A percentile compares a stretch with the other conserved stretches of the same genome.
Conservation (phyloP, 371 early-diverging fungal genomes). For the Mortierella sp. region DNA sequence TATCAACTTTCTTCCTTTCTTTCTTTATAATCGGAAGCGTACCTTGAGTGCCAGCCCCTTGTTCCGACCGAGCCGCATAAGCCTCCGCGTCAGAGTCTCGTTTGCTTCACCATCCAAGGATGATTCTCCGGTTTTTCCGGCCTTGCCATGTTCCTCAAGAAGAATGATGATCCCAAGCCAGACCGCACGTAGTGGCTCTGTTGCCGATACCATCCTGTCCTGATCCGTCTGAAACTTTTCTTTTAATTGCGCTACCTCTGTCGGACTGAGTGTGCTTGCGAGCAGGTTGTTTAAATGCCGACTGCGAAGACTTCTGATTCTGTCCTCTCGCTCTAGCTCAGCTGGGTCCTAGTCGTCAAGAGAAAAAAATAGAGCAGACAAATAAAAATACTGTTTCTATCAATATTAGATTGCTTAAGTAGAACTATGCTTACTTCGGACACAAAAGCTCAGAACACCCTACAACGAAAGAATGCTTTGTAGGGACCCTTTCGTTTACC, state of each 20-base stretch:
- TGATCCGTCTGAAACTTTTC: constrained; percentile 26
- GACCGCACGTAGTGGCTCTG: constrained; percentile 32
- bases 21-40: neutral
- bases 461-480: too few relatives aligned
- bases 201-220: constrained; percentile 20
- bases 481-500: constrained; percentile 24
- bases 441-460: too few relatives aligned
- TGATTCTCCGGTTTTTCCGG: neutral
- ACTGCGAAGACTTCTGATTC: constrained; percentile 34
- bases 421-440: too few relatives aligned
- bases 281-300: constrained; percentile 35
- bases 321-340: constrained; percentile 29
- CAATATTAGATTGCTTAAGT: too few relatives aligned
- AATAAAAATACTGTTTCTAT: too few relatives aligned
- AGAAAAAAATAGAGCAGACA: too few relatives aligned
- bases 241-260: constrained; percentile 11
- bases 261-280: constrained; percentile 9
- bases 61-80: constrained; percentile 19
- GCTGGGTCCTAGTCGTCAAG: constrained; percentile 43
- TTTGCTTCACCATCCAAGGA: neutral
- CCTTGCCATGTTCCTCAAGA: constrained; percentile 7
- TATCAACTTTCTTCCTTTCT: too few relatives aligned
- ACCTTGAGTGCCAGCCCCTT: constrained; percentile 38
- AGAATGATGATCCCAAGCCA: constrained; percentile 18
- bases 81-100: constrained; percentile 14